Conservation (phyloP, 2,329 filamentous ascomycete species). For the Didymella exigua region DNA sequence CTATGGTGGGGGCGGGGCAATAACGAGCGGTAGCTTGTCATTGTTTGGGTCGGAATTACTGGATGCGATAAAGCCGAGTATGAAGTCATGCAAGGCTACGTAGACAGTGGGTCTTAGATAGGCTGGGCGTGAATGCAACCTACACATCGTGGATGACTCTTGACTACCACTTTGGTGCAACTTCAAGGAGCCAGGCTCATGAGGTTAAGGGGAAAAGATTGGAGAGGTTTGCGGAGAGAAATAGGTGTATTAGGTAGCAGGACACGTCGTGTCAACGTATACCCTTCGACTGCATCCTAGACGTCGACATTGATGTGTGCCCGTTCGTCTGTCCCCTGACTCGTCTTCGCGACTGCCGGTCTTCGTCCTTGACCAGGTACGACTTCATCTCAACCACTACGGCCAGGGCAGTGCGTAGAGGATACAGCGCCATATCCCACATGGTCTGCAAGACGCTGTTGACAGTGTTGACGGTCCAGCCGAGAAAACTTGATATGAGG, state of each 20-base stretch:
- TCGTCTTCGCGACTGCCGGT: conserved; percentile 32
- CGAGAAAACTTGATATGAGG: conserved; percentile 34
- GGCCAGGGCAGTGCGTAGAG: conserved; percentile 31
- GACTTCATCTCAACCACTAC: conserved; percentile 23
- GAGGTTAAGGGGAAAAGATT: neutral
- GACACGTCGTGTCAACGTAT: conserved; percentile 23
- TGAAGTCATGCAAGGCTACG: neutral
- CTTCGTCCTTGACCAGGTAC: conserved; percentile 30
- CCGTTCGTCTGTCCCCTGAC: conserved; percentile 32
- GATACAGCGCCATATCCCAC: conserved; percentile 41
- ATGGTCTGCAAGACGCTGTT: conserved; percentile 29
- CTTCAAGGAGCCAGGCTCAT: neutral
- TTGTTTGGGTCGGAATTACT: conserved; percentile 23
- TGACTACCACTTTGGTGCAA: neutral
- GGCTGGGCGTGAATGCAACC: conserved; percentile 1
- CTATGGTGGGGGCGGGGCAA: conserved; percentile 27
- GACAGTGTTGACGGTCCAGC: conserved; percentile 33
- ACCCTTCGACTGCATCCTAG: conserved; percentile 39
- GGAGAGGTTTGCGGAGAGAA: neutral
- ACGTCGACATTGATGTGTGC: conserved; percentile 29
- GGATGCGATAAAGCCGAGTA: conserved; percentile 17
- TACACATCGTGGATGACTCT: neutral
- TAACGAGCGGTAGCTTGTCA: conserved; percentile 6
- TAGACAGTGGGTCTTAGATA: conserved; percentile 9
- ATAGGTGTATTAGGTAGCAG: conserved; percentile 18